Percentiles rank a stretch among this genome's conserved stretches.
phyloP scores from a whole-genome alignment of 139 green algal genomes.

The Closterium sp. region DNA sequence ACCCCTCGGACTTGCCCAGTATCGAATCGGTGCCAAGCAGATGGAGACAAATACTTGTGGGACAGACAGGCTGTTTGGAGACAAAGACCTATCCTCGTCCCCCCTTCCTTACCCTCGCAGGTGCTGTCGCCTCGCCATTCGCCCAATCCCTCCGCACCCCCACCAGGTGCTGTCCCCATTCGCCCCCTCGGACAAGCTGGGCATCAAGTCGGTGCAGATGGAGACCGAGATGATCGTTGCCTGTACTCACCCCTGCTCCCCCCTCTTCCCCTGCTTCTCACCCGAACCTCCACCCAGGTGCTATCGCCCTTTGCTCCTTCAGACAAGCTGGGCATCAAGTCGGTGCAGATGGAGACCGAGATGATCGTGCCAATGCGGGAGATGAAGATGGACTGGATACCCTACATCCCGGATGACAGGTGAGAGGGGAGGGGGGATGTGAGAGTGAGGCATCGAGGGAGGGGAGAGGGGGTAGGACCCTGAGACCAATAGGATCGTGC shows the following conservation, averaged over 20 bases:
- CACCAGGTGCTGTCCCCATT: constrained; percentile 40
- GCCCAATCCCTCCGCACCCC: background rate
- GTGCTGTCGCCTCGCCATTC: too few relatives aligned
- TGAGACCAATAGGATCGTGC: background rate
- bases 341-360: constrained; percentile 51
- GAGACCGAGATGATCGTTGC: constrained; percentile 30
- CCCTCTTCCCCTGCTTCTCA: background rate
- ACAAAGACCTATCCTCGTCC: too few relatives aligned
- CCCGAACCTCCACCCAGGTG: constrained; percentile 12
- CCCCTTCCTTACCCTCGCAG: too few relatives aligned
- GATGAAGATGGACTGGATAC: constrained; percentile 55
- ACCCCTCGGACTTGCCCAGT: too few relatives aligned
- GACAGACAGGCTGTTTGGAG: too few relatives aligned
- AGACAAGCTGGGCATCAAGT: constrained; percentile 48
- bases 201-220: constrained; percentile 55
- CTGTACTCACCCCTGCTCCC: background rate
- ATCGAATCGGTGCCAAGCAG: too few relatives aligned
- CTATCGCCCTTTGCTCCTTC: constrained; percentile 43
- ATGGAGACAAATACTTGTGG: too few relatives aligned
- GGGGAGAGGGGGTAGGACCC: background rate
- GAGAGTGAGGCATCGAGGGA: too few relatives aligned
- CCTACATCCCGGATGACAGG: too few relatives aligned
- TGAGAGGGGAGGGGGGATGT: too few relatives aligned
- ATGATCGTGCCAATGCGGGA: constrained; percentile 48
- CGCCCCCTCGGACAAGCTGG: constrained; percentile 35